phyloP scores from a whole-genome alignment of 1,139 yeast species.

The Taiozyma sp. region DNA sequence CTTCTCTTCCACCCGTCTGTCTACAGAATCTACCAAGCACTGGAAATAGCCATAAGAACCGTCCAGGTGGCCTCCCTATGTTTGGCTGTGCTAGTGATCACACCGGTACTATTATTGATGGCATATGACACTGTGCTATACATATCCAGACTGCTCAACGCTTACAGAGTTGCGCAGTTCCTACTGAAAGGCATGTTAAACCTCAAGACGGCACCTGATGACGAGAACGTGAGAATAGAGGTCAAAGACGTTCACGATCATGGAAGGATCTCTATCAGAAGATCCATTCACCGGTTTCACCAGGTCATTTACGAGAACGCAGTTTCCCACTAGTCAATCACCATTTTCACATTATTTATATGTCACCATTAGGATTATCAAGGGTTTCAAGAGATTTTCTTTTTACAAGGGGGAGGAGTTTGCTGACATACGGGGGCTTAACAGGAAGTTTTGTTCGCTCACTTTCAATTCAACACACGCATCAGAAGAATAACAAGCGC shows the following conservation, averaged over 20 bases:
- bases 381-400: neutral
- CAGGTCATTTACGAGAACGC: constrained; percentile 8
- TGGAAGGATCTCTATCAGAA: constrained; percentile 7
- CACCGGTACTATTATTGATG: constrained; percentile 6
- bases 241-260: constrained; percentile 3
- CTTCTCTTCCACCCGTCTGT: neutral
- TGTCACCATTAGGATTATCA: neutral
- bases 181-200: constrained; percentile 3
- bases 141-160: constrained; percentile 4
- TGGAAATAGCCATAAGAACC: neutral
- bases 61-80: constrained; percentile 1
- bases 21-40: neutral
- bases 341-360: neutral
- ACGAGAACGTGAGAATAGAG: neutral
- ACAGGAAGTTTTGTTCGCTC: neutral
- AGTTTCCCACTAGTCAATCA: constrained; percentile 2
- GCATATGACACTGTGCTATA: constrained; percentile 7
- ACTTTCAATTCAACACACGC: neutral
- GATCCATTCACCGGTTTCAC: constrained; percentile 6
- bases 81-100: constrained; percentile 2
- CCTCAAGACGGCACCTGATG: constrained; percentile 1
- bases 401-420: neutral
- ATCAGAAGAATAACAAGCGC: neutral
- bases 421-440: neutral
- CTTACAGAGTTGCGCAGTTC: constrained; percentile 2